Evolutionary conservation across 75 land plant species (phyloP), one percentile per base, ranked within the genome.

Genomic region (Isoetes taiwanensis): DNA sequence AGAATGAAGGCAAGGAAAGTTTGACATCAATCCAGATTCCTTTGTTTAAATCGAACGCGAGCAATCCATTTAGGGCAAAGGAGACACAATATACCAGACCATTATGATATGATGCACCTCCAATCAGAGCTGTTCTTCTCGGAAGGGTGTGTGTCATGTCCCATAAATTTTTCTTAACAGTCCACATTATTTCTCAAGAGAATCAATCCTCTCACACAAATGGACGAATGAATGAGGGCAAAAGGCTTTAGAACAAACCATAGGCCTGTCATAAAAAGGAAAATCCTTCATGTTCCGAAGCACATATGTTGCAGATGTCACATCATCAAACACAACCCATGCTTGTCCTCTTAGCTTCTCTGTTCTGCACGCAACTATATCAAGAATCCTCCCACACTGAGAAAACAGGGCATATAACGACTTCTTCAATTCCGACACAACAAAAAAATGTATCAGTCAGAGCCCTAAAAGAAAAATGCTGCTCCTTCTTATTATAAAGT

Each of bases 241-340:
- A 23, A 5, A 46, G 50, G n/a, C n/a, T n/a, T n/a, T n/a, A n/a
- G n/a, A n/a, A n/a, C 73, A 11, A 48, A 94, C 99, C 86, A 94
- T 84, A 12, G 96, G 84, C 67, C 89, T 94, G 57, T 86, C 87
- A 57, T 90, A 90, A 61, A 90, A 86, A 8, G 97, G 97, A 48
- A 90, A 90, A 10, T 80, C 93, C 73, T 90, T 91, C 97, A 90
- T 86, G 46, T 80, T 76, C 34, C 78, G 59, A 12, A 90, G 68
- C 2, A 93, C 97, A 66, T 73, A 80, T 1, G 81, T 75, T 30
- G 97, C 97, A 27, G 97, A 75, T 12, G 83, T 57, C 11, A 78
- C 81, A 40, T 90, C 97, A 40, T 85, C 84, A 52, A 90, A 90
- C 20, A 90, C 84, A 9, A 90, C 93, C 97, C 97, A 90, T 16